phyloP scores from a whole-genome alignment of 2,329 filamentous ascomycete genomes.

The Fusarium lateritium region DNA sequence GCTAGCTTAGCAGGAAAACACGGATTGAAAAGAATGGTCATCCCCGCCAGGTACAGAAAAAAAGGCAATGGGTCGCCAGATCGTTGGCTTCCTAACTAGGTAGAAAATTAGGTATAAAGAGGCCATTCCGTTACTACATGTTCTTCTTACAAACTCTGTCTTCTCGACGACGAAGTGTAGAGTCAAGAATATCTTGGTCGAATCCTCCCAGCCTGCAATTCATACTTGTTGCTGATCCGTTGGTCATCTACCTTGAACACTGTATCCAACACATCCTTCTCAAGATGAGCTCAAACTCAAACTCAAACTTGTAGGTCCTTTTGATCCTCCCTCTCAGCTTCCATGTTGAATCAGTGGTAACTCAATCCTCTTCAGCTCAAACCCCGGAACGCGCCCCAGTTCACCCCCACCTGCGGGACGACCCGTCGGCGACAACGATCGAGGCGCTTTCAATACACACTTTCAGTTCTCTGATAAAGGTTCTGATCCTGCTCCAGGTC shows the following conservation, averaged over 20 bases:
- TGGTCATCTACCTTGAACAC: not conserved
- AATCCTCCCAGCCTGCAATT: not conserved
- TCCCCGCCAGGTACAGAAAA: constrained; percentile 2
- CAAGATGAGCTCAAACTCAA: not conserved
- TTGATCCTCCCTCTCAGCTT: not conserved
- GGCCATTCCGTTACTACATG: not conserved
- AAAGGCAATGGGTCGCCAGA: constrained; percentile 7
- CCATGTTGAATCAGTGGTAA: not conserved
- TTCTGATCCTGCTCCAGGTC: not conserved
- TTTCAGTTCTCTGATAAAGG: not conserved
- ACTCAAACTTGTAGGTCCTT: not conserved
- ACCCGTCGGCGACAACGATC: not conserved
- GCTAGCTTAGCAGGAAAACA: not conserved
- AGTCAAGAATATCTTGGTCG: not conserved
- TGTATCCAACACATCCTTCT: not conserved
- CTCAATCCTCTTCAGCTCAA: constrained; percentile 7
- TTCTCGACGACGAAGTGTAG: not conserved
- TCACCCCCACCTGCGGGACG: not conserved
- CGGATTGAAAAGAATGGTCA: constrained; percentile 9
- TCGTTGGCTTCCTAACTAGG: not conserved
- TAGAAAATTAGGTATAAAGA: not conserved
- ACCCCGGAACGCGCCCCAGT: constrained; percentile 3
- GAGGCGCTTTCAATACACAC: not conserved
- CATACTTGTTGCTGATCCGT: not conserved
- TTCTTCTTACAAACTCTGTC: not conserved